These are phyloP conservation scores for Blumeria hordei DNA, from an alignment of 2,329 filamentous ascomycete genomes.

Conservation along the genomic window DNA sequence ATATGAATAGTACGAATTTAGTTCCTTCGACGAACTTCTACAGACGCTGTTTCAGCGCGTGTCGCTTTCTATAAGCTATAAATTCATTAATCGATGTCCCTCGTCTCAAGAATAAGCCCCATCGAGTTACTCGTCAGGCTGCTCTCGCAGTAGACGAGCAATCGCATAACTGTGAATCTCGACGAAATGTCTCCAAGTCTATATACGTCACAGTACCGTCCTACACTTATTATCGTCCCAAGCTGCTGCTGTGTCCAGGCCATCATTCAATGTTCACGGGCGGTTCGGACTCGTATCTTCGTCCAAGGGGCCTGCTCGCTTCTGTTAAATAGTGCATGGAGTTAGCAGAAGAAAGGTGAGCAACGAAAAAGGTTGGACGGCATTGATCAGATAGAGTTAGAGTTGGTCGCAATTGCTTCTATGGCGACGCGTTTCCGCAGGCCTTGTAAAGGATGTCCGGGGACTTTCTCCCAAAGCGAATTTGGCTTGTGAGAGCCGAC, in stretches of 20 bases:
- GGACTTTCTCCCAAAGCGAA: slow-evolving; percentile 99
- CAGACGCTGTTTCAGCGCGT: neutral
- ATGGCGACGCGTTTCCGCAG: slow-evolving; percentile 99
- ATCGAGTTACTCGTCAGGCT: slow-evolving; percentile 70
- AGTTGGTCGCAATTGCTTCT: slow-evolving; percentile 28
- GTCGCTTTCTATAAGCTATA: neutral
- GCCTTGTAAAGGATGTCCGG: slow-evolving; percentile 54
- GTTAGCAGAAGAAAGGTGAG: neutral
- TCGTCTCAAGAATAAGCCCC: slow-evolving; percentile 99
- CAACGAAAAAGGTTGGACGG: neutral
- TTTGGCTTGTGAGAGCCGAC: slow-evolving; percentile 16
- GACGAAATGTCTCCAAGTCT: slow-evolving; percentile 49
- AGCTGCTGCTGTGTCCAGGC: too few species aligned
- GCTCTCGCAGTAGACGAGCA: slow-evolving; percentile 27
- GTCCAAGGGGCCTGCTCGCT: slow-evolving; percentile 33
- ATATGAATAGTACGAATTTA: too few species aligned
- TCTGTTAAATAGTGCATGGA: neutral
- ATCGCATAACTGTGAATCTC: slow-evolving; percentile 97
- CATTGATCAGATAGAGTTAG: neutral
- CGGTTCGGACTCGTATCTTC: slow-evolving; percentile 74
- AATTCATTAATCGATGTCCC: slow-evolving; percentile 14
- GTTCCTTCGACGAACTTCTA: neutral
- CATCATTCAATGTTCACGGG: slow-evolving; percentile 3
- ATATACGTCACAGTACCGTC: too few species aligned
- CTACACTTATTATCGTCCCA: neutral